Conservation (phyloP, 2,329 filamentous ascomycete genomes). For the Aspergillus persii region DNA sequence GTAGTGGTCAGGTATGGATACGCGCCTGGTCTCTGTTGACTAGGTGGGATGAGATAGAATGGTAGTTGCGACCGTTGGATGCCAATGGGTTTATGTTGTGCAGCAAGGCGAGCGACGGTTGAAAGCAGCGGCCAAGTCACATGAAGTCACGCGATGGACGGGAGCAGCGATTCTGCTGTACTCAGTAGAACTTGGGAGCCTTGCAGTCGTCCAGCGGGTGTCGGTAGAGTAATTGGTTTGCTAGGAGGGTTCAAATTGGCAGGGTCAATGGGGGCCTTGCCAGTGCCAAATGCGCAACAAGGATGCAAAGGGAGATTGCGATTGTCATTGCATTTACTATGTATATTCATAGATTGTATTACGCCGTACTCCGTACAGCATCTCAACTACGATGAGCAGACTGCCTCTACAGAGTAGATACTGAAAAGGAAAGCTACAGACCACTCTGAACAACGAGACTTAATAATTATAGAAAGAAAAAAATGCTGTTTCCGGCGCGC, state of each 20-base stretch:
- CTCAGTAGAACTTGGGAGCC: background rate
- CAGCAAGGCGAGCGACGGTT: background rate
- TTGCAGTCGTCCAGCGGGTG: background rate
- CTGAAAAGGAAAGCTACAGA: background rate
- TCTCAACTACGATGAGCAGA: background rate
- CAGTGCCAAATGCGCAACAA: background rate
- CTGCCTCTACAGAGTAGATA: background rate
- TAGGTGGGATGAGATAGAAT: background rate
- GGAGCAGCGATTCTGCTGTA: background rate
- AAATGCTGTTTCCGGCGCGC: slow-evolving; percentile 2
- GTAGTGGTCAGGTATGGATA: background rate
- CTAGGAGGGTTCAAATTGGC: background rate
- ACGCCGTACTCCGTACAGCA: too few relatives aligned
- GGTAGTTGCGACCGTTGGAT: background rate
- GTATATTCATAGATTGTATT: too few relatives aligned
- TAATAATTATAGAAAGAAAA: background rate
- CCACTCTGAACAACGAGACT: background rate
- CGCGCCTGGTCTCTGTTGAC: background rate
- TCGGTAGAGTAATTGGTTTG: too few relatives aligned
- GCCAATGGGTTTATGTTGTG: background rate
- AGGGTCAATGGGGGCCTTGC: background rate
- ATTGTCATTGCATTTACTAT: background rate
- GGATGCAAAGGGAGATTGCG: background rate
- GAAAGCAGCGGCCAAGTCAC: background rate
- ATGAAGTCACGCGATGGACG: background rate